phyloP scores from a whole-genome alignment of 441 rosid genomes.

The Aquilaria agallochum region DNA sequence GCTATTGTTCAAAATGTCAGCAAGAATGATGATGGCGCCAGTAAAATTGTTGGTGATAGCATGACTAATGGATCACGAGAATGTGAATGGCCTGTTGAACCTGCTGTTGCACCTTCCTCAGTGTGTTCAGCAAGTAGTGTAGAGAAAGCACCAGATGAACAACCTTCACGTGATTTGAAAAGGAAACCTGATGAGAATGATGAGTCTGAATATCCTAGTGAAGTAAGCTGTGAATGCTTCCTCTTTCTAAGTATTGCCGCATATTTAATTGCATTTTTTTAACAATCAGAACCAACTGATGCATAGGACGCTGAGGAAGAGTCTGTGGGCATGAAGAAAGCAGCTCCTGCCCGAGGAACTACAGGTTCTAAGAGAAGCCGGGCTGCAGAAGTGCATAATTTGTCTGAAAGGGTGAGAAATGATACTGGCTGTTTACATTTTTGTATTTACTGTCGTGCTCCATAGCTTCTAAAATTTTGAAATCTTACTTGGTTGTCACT shows the following conservation, averaged over 20 bases:
- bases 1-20: conserved; percentile 21
- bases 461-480: conserved; percentile 8
- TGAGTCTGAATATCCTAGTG: conserved; percentile 63
- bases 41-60: conserved; percentile 29
- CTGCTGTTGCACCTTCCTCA: conserved; percentile 56
- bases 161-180: conserved; percentile 42
- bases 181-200: conserved; percentile 50
- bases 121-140: conserved; percentile 68
- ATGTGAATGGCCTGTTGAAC: conserved; percentile 43
- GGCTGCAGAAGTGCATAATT: conserved; percentile 92
- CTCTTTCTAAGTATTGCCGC: background rate
- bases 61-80: conserved; percentile 36
- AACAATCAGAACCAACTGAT: conserved; percentile 5
- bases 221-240: conserved; percentile 40
- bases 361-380: conserved; percentile 73
- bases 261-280: conserved; percentile 6
- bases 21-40: conserved; percentile 25
- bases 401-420: conserved; percentile 85
- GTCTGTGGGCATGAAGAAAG: conserved; percentile 47
- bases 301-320: conserved; percentile 76
- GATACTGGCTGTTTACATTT: background rate
- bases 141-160: conserved; percentile 56
- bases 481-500: conserved; percentile 9
- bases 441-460: background rate
- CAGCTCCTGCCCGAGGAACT: conserved; percentile 35